Conservation (phyloP, 1,139 yeast species). For the Pichia sp. region DNA sequence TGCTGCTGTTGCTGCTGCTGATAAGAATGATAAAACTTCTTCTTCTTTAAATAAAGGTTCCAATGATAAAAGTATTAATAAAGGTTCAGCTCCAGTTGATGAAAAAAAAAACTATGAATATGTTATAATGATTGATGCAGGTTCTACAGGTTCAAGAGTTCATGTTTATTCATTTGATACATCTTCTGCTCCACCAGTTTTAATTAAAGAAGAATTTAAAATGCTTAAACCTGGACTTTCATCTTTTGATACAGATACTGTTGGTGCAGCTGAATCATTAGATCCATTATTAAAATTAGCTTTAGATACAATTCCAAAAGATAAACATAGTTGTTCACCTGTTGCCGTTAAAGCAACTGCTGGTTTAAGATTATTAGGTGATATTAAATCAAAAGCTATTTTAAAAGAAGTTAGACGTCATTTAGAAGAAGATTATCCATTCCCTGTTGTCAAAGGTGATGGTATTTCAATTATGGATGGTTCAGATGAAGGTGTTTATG, state of each 20-base stretch:
- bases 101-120: slow-evolving; percentile 32
- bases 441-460: slow-evolving; percentile 78
- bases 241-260: slow-evolving; percentile 70
- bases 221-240: slow-evolving; percentile 93
- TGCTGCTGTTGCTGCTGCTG: slow-evolving; percentile 2
- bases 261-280: slow-evolving; percentile 80
- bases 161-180: slow-evolving; percentile 89
- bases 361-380: slow-evolving; percentile 83
- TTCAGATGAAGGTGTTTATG: slow-evolving; percentile 95
- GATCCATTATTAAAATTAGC: slow-evolving; percentile 77
- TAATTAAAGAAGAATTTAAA: slow-evolving; percentile 72
- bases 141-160: slow-evolving; percentile 93
- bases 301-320: slow-evolving; percentile 64
- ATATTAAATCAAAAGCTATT: slow-evolving; percentile 61
- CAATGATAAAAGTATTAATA: slow-evolving; percentile 10
- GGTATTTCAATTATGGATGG: slow-evolving; percentile 95
- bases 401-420: slow-evolving; percentile 70
- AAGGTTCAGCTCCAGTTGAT: slow-evolving; percentile 6
- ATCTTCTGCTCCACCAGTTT: slow-evolving; percentile 73
- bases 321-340: slow-evolving; percentile 74
- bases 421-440: slow-evolving; percentile 74
- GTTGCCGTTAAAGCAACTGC: slow-evolving; percentile 98
- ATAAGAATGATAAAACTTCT: not conserved
- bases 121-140: slow-evolving; percentile 94
- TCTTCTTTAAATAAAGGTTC: not conserved